These are phyloP conservation scores for Cladorrhinum sp. DNA, from an alignment of 2,329 filamentous ascomycete species.

Conservation along the genomic window DNA sequence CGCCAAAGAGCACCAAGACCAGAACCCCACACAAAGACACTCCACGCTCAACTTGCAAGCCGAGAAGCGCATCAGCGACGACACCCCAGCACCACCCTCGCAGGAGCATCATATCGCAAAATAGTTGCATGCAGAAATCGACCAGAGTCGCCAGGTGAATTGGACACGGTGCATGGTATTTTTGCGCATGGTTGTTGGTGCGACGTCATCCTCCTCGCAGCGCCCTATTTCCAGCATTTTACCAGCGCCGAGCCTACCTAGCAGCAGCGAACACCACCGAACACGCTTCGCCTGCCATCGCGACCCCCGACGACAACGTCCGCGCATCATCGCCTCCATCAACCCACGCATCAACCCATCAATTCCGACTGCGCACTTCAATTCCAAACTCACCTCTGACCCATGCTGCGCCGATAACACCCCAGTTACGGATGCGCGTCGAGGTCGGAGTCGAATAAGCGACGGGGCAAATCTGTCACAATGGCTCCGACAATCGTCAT, in stretches of 20 bases:
- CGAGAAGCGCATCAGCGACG: constrained; percentile 12
- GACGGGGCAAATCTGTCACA: constrained; percentile 13
- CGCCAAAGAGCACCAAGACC: constrained; percentile 10
- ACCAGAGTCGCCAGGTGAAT: background rate
- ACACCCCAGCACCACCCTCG: constrained; percentile 13
- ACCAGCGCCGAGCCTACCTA: background rate
- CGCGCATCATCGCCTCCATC: constrained; percentile 7
- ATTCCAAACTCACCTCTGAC: background rate
- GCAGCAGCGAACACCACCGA: constrained; percentile 1
- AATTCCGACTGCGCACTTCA: background rate
- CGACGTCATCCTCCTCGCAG: background rate
- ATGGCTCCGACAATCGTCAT: constrained; percentile 58
- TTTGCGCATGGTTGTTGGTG: background rate
- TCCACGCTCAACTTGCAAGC: constrained; percentile 13
- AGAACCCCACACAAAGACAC: constrained; percentile 21
- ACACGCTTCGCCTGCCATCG: constrained; percentile 1
- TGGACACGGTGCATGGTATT: background rate
- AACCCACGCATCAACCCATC: background rate
- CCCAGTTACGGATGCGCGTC: constrained; percentile 2
- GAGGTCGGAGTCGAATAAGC: constrained; percentile 8
- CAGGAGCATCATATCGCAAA: background rate
- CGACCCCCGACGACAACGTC: constrained; percentile 2
- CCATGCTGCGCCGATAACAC: background rate
- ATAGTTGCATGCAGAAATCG: background rate
- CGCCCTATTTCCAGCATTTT: background rate